Evolutionary conservation across 2,329 filamentous ascomycete genomes (phyloP).

Genomic region (Botryosphaeria dothidea): DNA sequence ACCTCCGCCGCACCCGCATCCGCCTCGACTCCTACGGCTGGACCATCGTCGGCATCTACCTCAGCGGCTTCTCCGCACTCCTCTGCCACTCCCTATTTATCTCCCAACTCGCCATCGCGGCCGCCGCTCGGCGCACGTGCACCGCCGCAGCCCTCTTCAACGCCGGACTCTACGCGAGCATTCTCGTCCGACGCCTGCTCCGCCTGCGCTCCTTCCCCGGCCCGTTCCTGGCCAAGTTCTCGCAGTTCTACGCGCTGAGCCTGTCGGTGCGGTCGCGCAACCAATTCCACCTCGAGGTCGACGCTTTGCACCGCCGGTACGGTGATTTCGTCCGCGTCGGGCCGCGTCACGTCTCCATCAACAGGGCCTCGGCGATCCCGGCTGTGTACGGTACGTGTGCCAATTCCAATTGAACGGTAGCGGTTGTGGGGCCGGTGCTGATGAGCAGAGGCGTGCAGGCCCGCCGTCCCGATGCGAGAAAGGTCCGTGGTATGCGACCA

Average conservation of each 20-base stretch:
- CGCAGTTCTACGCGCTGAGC: constrained; percentile 2
- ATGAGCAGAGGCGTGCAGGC: constrained; percentile 25
- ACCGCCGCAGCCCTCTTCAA: background rate
- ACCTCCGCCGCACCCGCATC: background rate
- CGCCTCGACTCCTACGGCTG: background rate
- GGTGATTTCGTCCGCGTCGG: constrained; percentile 20
- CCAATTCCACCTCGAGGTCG: constrained; percentile 16
- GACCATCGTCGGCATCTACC: background rate
- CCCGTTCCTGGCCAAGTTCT: constrained; percentile 2
- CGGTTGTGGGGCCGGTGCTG: constrained; percentile 33
- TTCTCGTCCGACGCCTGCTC: constrained; percentile 40
- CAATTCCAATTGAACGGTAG: constrained; percentile 21
- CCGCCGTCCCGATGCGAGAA: constrained; percentile 40
- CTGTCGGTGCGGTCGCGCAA: background rate
- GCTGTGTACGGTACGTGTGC: constrained; percentile 1
- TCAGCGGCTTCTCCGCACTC: background rate
- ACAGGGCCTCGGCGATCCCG: constrained; percentile 26
- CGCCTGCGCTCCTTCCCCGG: constrained; percentile 31
- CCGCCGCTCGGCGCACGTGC: background rate
- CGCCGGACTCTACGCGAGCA: constrained; percentile 31
- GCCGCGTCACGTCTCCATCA: constrained; percentile 29
- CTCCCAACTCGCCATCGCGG: background rate
- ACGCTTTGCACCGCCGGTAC: constrained; percentile 4
- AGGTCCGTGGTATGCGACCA: constrained; percentile 14
- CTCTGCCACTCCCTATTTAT: background rate